Percentiles rank a stretch among this genome's conserved stretches.
Conservation (phyloP, 257 asterid species). For the Solanum lycopersicoides region DNA sequence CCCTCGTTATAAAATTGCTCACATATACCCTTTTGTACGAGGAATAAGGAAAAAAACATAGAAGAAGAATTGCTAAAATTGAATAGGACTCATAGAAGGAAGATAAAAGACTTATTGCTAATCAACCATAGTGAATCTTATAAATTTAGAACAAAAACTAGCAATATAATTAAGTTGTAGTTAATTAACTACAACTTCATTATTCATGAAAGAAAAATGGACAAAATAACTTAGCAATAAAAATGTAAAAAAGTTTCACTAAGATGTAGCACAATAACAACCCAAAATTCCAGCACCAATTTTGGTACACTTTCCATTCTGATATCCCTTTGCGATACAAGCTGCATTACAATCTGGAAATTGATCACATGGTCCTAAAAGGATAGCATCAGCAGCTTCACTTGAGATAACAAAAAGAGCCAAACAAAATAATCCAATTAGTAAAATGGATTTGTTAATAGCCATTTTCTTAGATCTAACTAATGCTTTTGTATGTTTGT, state of each 20-base stretch:
- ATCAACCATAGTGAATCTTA: background rate
- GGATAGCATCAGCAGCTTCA: background rate
- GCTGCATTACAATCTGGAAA: conserved; percentile 1
- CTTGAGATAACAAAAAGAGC: background rate
- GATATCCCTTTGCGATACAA: background rate
- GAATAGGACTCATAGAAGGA: background rate
- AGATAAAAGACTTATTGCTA: background rate
- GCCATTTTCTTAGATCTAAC: background rate
- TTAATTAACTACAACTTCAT: no score
- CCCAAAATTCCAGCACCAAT: background rate
- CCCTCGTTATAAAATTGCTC: background rate
- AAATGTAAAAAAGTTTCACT: background rate
- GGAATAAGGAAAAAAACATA: background rate
- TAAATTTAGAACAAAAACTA: background rate
- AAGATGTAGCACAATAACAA: background rate
- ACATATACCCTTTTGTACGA: no score
- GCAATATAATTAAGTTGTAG: background rate
- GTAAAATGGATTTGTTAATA: background rate
- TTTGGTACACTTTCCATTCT: background rate
- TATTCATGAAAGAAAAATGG: background rate
- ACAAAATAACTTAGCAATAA: background rate
- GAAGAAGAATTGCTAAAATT: background rate
- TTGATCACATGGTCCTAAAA: background rate
- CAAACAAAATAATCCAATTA: background rate
- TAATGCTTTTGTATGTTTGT: background rate